These are phyloP conservation scores for Tolypocladium sp. DNA, from an alignment of 2,329 filamentous ascomycete genomes.

Conservation along the genomic window DNA sequence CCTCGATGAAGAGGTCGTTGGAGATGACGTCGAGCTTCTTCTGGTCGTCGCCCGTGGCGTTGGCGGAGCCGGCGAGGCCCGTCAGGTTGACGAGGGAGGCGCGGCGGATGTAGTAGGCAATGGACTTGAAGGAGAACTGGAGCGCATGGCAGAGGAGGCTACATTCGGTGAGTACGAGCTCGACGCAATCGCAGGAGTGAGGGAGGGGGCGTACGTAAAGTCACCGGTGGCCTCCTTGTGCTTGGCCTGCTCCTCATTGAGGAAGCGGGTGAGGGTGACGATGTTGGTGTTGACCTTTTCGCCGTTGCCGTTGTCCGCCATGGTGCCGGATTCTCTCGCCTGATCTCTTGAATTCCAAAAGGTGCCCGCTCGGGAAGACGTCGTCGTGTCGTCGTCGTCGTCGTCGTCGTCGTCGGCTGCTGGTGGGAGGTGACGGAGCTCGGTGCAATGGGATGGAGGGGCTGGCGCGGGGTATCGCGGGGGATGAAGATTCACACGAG, in stretches of 20 bases:
- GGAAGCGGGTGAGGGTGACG: conserved; percentile 86
- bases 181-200: neutral
- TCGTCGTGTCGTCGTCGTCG: neutral
- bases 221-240: conserved; percentile 93
- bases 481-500: neutral
- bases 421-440: neutral
- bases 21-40: conserved; percentile 99
- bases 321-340: conserved; percentile 12
- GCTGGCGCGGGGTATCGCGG: neutral
- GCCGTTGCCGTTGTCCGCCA: conserved; percentile 31
- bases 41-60: conserved; percentile 94
- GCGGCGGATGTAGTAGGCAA: conserved; percentile 97
- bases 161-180: conserved; percentile 1
- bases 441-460: neutral
- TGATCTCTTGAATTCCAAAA: neutral
- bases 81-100: conserved; percentile 92
- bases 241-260: conserved; percentile 93
- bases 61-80: conserved; percentile 87
- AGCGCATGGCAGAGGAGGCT: conserved; percentile 94
- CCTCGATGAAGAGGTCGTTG: conserved; percentile 93
- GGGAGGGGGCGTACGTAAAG: conserved; percentile 66
- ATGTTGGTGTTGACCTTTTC: conserved; percentile 95
- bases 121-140: conserved; percentile 99
- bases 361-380: neutral
- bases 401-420: neutral